phyloP scores from a whole-genome alignment of 2,329 filamentous ascomycete species.

The Annulohypoxylon truncatum region DNA sequence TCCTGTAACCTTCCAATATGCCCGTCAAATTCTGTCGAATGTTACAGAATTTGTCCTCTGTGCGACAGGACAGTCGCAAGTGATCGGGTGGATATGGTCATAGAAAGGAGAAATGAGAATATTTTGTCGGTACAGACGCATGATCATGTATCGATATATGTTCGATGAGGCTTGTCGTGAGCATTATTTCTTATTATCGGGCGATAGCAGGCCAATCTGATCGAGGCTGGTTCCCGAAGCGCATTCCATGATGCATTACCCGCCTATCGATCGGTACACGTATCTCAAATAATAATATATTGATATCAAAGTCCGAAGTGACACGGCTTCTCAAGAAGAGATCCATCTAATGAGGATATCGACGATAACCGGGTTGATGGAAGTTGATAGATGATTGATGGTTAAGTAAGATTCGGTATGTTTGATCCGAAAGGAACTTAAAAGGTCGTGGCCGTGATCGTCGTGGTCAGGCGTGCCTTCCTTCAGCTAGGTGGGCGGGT shows the following conservation, averaged over 20 bases:
- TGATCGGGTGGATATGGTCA: constrained; percentile 15
- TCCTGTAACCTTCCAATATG: constrained; percentile 40
- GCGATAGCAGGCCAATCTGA: constrained; percentile 34
- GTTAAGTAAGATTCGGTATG: neutral
- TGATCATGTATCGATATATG: neutral
- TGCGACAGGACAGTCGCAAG: constrained; percentile 33
- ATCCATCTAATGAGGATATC: neutral
- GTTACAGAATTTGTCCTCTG: constrained; percentile 31
- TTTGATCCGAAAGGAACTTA: neutral
- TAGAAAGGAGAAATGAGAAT: constrained; percentile 19
- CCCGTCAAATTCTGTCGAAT: constrained; percentile 38
- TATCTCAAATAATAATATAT: constrained; percentile 14
- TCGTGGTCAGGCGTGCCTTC: neutral
- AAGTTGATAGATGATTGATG: neutral
- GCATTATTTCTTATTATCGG: constrained; percentile 17
- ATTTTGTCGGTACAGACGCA: constrained; percentile 4
- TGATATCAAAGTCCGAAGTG: neutral
- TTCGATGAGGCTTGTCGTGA: neutral
- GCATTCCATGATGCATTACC: constrained; percentile 27
- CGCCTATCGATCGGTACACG: constrained; percentile 3
- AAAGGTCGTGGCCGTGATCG: neutral
- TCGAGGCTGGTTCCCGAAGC: constrained; percentile 14
- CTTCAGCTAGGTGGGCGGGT: neutral
- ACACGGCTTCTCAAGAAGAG: neutral
- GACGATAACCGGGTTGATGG: neutral